phyloP scores from a whole-genome alignment of 2,329 filamentous ascomycete genomes.

The Mariannaea elegans region DNA sequence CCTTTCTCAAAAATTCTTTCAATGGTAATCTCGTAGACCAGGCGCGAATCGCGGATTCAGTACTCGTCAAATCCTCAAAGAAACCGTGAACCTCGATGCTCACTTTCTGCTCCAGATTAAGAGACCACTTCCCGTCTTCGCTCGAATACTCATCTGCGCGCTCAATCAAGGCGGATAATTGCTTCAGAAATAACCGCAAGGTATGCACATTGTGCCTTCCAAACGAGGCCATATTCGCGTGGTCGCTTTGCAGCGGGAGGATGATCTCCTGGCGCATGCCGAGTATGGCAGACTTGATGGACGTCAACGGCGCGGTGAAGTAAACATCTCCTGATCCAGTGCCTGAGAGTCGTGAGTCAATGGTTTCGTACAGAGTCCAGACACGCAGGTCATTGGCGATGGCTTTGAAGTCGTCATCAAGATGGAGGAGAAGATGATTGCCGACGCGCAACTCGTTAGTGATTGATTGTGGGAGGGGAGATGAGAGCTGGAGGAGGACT shows the following conservation, averaged over 20 bases:
- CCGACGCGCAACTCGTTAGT: slow-evolving; percentile 61
- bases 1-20: slow-evolving; percentile 63
- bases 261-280: slow-evolving; percentile 61
- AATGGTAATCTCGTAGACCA: slow-evolving; percentile 62
- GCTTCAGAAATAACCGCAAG: slow-evolving; percentile 51
- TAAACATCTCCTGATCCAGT: slow-evolving; percentile 56
- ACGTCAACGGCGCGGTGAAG: slow-evolving; percentile 67
- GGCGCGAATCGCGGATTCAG: slow-evolving; percentile 53
- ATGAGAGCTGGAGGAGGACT: slow-evolving; percentile 59
- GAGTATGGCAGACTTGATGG: slow-evolving; percentile 63
- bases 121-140: slow-evolving; percentile 50
- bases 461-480: slow-evolving; percentile 59
- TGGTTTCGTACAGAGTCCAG: slow-evolving; percentile 71
- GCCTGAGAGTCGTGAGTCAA: slow-evolving; percentile 65
- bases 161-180: slow-evolving; percentile 45
- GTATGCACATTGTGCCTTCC: slow-evolving; percentile 59
- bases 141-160: slow-evolving; percentile 45
- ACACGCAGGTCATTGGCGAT: slow-evolving; percentile 66
- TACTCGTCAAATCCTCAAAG: slow-evolving; percentile 58
- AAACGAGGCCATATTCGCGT: slow-evolving; percentile 64
- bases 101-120: slow-evolving; percentile 62
- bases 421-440: slow-evolving; percentile 56
- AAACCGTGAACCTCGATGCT: slow-evolving; percentile 67
- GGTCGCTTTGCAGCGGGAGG: slow-evolving; percentile 63
- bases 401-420: slow-evolving; percentile 64